phyloP scores from a whole-genome alignment of 176 grass and related monocot species.

The Triticum urartu region DNA sequence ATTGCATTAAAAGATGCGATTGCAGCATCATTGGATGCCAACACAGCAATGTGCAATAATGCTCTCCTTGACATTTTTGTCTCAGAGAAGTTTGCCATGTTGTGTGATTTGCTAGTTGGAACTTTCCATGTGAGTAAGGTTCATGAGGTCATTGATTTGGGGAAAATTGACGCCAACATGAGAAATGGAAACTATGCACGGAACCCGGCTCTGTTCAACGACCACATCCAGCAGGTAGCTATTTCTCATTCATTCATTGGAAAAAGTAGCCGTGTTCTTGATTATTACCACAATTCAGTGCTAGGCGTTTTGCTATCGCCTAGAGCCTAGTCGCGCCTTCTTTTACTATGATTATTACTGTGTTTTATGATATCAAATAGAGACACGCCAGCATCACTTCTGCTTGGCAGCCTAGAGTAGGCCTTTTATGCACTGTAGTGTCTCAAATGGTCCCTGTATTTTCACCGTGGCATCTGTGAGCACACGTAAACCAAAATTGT shows the following conservation, averaged over 20 bases:
- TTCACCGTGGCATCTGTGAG: neutral
- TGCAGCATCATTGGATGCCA: conserved; percentile 39
- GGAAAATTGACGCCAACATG: conserved; percentile 69
- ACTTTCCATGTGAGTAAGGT: conserved; percentile 56
- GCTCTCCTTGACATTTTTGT: conserved; percentile 66
- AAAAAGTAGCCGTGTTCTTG: neutral
- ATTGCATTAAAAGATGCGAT: conserved; percentile 30
- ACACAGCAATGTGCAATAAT: conserved; percentile 64
- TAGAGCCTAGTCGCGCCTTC: no score
- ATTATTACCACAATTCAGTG: neutral
- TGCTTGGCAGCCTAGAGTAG: neutral
- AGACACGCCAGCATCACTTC: neutral
- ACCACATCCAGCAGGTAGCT: conserved; percentile 77
- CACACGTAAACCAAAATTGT: neutral
- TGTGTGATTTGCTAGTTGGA: conserved; percentile 71
- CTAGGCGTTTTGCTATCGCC: no score
- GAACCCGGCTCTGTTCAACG: conserved; percentile 51
- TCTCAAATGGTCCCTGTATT: neutral
- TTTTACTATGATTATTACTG: no score
- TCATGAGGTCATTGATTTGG: conserved; percentile 57
- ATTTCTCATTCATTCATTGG: neutral
- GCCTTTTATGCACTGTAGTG: neutral
- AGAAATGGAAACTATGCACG: conserved; percentile 71
- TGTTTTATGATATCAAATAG: neutral
- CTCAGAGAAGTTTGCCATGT: conserved; percentile 78